Evolutionary conservation across 2,329 filamentous ascomycete genomes (phyloP).

Genomic region (Paecilomyces niveus): DNA sequence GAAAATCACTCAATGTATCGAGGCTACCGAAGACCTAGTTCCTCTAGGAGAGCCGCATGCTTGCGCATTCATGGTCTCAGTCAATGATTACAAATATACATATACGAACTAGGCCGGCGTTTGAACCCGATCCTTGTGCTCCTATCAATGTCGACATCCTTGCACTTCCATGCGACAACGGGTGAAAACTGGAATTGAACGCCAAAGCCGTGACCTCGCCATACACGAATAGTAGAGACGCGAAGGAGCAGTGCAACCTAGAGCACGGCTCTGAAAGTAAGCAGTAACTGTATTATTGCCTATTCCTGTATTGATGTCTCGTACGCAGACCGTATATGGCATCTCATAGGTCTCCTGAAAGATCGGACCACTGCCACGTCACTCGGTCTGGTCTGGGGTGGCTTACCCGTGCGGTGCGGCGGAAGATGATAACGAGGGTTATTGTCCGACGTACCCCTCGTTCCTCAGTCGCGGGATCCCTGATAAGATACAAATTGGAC

Average conservation of each 20-base stretch:
- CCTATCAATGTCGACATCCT: background rate
- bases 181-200: background rate
- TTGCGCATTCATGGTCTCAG: background rate
- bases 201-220: constrained; percentile 3
- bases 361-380: constrained; percentile 25
- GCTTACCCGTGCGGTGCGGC: background rate
- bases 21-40: background rate
- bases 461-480: constrained; percentile 1
- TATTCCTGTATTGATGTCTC: background rate
- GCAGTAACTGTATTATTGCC: background rate
- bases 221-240: constrained; percentile 4
- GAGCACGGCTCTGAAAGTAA: background rate
- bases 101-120: background rate
- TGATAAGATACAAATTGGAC: constrained; percentile 9
- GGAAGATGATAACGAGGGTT: background rate
- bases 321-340: constrained; percentile 6
- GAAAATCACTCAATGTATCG: background rate
- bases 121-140: background rate
- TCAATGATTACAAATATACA: background rate
- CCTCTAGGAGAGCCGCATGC: background rate
- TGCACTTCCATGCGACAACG: background rate
- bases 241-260: constrained; percentile 1
- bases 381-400: constrained; percentile 8
- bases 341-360: constrained; percentile 6
- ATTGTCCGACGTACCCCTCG: background rate